Percentiles rank a stretch among this genome's conserved stretches.
phyloP scores from a whole-genome alignment of 2,329 filamentous ascomycete genomes.

The Periconia sp. region DNA sequence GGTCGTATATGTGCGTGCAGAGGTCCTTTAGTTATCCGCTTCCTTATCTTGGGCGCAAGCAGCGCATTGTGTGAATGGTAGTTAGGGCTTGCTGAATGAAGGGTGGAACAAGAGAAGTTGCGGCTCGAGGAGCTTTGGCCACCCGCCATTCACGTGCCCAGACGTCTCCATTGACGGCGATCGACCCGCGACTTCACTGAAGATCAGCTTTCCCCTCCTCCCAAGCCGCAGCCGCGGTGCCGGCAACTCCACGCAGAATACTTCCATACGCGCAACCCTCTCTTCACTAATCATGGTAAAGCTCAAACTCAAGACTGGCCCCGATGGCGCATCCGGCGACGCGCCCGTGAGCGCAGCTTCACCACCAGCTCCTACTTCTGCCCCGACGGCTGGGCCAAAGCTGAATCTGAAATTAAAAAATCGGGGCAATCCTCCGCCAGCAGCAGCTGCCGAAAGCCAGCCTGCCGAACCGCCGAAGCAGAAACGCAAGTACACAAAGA shows the following conservation, averaged over 20 bases:
- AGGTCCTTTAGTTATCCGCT: slow-evolving; percentile 19
- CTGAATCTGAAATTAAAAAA: slow-evolving; percentile 38
- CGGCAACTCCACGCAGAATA: slow-evolving; percentile 8
- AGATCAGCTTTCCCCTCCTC: background rate
- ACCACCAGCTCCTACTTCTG: slow-evolving; percentile 14
- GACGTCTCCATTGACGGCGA: background rate
- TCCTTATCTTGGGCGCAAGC: slow-evolving; percentile 25
- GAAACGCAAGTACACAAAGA: slow-evolving; percentile 53
- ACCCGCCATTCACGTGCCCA: slow-evolving; percentile 1
- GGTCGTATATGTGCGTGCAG: slow-evolving; percentile 15
- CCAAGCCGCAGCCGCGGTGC: slow-evolving; percentile 5
- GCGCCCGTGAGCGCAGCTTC: slow-evolving; percentile 20
- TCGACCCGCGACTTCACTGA: background rate
- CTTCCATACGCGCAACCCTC: background rate
- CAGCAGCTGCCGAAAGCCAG: slow-evolving; percentile 30
- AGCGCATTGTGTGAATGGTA: slow-evolving; percentile 29
- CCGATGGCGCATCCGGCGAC: slow-evolving; percentile 22
- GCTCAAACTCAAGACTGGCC: slow-evolving; percentile 38
- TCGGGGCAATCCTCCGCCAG: too few relatives aligned
- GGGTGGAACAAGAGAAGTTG: slow-evolving; percentile 15
- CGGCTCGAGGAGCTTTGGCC: slow-evolving; percentile 22
- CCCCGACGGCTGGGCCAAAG: slow-evolving; percentile 17
- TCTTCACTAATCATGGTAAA: slow-evolving; percentile 28
- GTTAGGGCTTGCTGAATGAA: too few relatives aligned
- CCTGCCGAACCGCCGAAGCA: slow-evolving; percentile 44